phyloP scores from a whole-genome alignment of 192 early-diverging fungal species.

The Endogone sp. region DNA sequence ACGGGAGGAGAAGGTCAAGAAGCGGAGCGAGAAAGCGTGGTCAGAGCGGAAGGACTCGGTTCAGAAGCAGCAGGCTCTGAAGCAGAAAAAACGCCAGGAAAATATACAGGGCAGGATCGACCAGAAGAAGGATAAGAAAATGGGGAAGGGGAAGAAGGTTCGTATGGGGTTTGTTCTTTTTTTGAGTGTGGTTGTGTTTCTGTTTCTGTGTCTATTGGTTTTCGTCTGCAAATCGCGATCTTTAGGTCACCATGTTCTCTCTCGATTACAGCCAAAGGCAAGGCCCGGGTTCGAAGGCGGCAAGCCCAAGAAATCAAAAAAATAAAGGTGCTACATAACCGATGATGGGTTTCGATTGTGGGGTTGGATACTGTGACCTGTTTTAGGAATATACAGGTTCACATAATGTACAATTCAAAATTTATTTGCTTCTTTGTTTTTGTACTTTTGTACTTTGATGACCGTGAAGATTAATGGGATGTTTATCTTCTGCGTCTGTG shows the following conservation, averaged over 20 bases:
- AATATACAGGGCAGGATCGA: conserved; percentile 84
- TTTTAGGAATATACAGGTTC: no score
- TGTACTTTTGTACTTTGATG: no score
- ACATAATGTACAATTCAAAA: no score
- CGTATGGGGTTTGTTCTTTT: conserved; percentile 41
- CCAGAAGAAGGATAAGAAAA: conserved; percentile 68
- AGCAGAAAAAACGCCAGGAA: conserved; percentile 74
- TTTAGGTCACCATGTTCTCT: background rate
- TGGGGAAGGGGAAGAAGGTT: conserved; percentile 62
- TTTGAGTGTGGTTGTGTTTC: background rate
- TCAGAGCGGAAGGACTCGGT: conserved; percentile 67
- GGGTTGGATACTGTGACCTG: no score
- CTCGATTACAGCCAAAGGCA: conserved; percentile 11
- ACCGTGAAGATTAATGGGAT: no score
- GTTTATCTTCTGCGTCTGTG: no score
- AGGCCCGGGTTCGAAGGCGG: conserved; percentile 37
- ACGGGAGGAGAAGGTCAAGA: conserved; percentile 76
- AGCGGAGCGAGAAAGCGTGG: conserved; percentile 84
- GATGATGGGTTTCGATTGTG: background rate
- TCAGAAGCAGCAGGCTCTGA: conserved; percentile 57
- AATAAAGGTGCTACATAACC: background rate
- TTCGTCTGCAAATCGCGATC: background rate
- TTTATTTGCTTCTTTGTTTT: no score
- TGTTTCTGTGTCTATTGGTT: background rate
- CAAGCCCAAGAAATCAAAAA: conserved; percentile 20